These are phyloP conservation scores for Teunomyces tritomae DNA, from an alignment of 805 yeast species.

Conservation along the genomic window DNA sequence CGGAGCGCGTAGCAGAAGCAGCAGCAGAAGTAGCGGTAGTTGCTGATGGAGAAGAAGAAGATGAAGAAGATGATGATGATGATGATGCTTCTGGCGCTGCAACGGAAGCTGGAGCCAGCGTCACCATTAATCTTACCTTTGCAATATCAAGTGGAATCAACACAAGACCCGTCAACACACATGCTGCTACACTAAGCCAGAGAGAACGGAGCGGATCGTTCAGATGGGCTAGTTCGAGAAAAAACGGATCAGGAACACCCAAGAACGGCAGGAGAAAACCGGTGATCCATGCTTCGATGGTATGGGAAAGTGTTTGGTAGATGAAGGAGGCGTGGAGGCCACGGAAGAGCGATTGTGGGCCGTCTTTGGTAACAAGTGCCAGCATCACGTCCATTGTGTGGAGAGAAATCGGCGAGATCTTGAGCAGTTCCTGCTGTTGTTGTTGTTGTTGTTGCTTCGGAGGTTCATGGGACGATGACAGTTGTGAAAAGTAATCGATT, in stretches of 20 bases:
- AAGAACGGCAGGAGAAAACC: constrained; percentile 81
- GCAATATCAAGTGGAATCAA: constrained; percentile 82
- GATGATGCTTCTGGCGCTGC: background rate
- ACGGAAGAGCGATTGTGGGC: constrained; percentile 67
- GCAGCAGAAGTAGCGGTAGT: constrained; percentile 3
- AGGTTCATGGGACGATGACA: background rate
- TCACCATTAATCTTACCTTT: constrained; percentile 71
- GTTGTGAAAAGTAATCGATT: constrained; percentile 35
- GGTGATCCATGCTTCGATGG: constrained; percentile 88
- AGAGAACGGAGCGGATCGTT: constrained; percentile 72
- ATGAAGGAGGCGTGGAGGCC: constrained; percentile 80
- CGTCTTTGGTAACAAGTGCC: constrained; percentile 65
- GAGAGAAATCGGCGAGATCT: constrained; percentile 55
- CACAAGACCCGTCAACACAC: constrained; percentile 66
- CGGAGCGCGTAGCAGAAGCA: constrained; percentile 51
- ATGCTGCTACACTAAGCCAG: constrained; percentile 64
- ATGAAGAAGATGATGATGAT: background rate
- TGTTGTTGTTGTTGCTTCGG: constrained; percentile 1
- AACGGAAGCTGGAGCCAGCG: constrained; percentile 42
- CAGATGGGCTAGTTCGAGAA: constrained; percentile 78
- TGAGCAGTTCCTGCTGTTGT: constrained; percentile 8
- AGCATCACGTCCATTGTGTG: constrained; percentile 67
- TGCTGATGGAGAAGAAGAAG: constrained; percentile 6
- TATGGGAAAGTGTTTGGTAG: constrained; percentile 66
- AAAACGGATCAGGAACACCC: constrained; percentile 84